Percentiles rank a stretch among this genome's conserved stretches.
These are phyloP conservation scores for Alternaria rosae DNA, from an alignment of 2,329 filamentous ascomycete genomes.

Conservation along the genomic window DNA sequence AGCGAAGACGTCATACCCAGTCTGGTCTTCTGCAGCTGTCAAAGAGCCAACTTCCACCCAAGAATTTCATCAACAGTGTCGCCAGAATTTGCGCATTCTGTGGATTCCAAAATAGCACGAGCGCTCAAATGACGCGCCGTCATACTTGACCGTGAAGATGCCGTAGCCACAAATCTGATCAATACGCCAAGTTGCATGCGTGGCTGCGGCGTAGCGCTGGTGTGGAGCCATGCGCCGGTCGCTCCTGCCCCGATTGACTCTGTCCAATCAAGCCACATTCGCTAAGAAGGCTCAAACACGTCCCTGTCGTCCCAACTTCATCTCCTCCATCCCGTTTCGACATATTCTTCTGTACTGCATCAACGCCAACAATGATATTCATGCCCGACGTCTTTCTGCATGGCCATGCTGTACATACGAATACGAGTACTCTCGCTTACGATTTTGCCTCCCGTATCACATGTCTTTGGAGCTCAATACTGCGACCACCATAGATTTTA, in stretches of 20 bases:
- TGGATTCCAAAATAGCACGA: background rate
- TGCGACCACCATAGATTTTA: background rate
- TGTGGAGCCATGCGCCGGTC: slow-evolving; percentile 13
- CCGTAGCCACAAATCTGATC: background rate
- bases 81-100: background rate
- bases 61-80: background rate
- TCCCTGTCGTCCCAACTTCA: slow-evolving; percentile 30
- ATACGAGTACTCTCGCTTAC: background rate
- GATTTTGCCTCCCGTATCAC: no score
- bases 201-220: slow-evolving; percentile 45
- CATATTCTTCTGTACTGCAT: background rate
- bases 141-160: background rate
- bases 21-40: background rate
- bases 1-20: slow-evolving; percentile 31
- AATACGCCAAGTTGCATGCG: slow-evolving; percentile 13
- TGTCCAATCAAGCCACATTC: slow-evolving; percentile 38
- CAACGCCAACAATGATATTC: background rate
- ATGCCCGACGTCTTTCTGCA: background rate
- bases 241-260: slow-evolving; percentile 20
- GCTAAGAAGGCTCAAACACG: slow-evolving; percentile 31
- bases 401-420: background rate
- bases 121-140: background rate
- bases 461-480: no score
- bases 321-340: slow-evolving; percentile 6
- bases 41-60: background rate